phyloP scores from a whole-genome alignment of 108 stramenopile genomes.

The Bacterosira constricta region DNA sequence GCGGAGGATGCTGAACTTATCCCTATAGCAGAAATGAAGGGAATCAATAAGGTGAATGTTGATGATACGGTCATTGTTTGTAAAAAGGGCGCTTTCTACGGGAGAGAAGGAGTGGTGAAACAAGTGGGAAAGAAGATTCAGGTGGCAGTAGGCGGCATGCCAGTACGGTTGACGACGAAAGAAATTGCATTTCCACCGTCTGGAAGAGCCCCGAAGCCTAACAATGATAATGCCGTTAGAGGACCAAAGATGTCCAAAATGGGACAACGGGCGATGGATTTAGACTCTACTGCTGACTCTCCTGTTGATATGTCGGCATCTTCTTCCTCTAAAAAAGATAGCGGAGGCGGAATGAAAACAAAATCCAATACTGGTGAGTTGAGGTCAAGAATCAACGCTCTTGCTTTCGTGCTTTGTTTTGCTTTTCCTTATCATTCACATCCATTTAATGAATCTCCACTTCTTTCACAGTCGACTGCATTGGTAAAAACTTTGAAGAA shows the following conservation, averaged over 20 bases:
- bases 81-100: slow-evolving; percentile 64
- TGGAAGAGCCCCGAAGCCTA: neutral
- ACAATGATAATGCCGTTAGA: neutral
- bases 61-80: slow-evolving; percentile 77
- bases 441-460: too few relatives aligned
- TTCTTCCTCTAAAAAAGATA: slow-evolving; percentile 13
- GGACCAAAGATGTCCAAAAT: slow-evolving; percentile 53
- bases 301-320: slow-evolving; percentile 9
- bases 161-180: slow-evolving; percentile 60
- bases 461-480: slow-evolving; percentile 90
- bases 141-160: slow-evolving; percentile 65
- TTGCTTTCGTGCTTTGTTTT: too few relatives aligned
- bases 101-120: slow-evolving; percentile 66
- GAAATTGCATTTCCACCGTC: slow-evolving; percentile 63
- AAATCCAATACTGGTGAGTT: too few relatives aligned
- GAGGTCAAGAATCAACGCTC: too few relatives aligned
- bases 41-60: slow-evolving; percentile 50
- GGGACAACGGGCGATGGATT: slow-evolving; percentile 64
- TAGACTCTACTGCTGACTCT: slow-evolving; percentile 33
- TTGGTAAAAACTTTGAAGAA: slow-evolving; percentile 84
- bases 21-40: slow-evolving; percentile 72
- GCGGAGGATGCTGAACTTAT: slow-evolving; percentile 59
- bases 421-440: too few relatives aligned
- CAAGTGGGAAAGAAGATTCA: slow-evolving; percentile 62
- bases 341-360: slow-evolving; percentile 59